A percentile compares a stretch with the other conserved stretches of the same genome.
phyloP scores from a whole-genome alignment of 2,329 filamentous ascomycete species.

The Fusarium annulatum region DNA sequence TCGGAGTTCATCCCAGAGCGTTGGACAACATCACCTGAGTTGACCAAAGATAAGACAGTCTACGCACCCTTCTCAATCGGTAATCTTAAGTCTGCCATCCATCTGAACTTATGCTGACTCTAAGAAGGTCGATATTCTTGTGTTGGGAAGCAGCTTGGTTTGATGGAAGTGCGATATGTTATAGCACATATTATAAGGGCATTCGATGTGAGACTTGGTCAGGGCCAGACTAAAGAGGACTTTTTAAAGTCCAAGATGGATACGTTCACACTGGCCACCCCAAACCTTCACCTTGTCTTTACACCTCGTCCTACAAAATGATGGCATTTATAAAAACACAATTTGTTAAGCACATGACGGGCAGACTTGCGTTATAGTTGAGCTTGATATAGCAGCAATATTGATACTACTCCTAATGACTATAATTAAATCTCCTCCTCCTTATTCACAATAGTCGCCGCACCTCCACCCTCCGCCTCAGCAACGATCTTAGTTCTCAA shows the following conservation, averaged over 20 bases:
- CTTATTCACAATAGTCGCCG: constrained; percentile 22
- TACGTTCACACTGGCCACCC: not conserved
- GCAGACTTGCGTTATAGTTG: not conserved
- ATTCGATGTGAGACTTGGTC: constrained; percentile 7
- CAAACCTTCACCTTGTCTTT: not conserved
- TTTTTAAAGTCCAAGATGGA: not conserved
- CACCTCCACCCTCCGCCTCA: constrained; percentile 24
- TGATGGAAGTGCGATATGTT: constrained; percentile 33
- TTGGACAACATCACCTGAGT: constrained; percentile 49
- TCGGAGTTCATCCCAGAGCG: constrained; percentile 53
- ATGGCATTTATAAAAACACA: not conserved
- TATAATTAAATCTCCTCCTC: constrained; percentile 4
- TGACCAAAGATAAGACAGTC: constrained; percentile 47
- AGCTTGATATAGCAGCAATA: too few relatives aligned
- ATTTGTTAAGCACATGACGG: too few relatives aligned
- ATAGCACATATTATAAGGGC: constrained; percentile 13
- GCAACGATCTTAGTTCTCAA: constrained; percentile 26
- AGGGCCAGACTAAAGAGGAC: not conserved
- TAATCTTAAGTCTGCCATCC: not conserved
- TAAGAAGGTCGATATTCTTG: constrained; percentile 24
- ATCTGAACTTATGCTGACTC: not conserved
- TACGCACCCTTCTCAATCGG: constrained; percentile 51
- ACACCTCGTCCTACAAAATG: not conserved
- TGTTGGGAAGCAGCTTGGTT: constrained; percentile 30
- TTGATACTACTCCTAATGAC: too few relatives aligned